These are phyloP conservation scores for Colletotrichum cereale DNA, from an alignment of 2,329 filamentous ascomycete genomes.

Conservation along the genomic window DNA sequence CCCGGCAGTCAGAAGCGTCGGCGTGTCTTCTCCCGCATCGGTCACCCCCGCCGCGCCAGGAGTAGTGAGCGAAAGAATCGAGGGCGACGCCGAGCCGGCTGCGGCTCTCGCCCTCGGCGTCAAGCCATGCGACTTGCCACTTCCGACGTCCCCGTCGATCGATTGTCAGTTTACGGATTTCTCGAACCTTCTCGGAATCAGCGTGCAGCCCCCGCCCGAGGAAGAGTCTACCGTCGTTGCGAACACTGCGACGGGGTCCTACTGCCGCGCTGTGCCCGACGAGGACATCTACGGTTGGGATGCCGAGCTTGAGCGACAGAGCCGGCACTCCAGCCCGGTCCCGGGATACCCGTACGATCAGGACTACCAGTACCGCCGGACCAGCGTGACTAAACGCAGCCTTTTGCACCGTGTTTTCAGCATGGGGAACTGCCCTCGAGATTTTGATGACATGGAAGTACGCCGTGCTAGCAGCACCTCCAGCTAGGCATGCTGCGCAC, in stretches of 20 bases:
- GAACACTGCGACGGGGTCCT: constrained; percentile 48
- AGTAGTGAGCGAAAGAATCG: neutral
- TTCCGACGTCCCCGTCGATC: constrained; percentile 5
- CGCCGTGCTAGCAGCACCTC: constrained; percentile 38
- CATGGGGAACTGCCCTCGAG: constrained; percentile 39
- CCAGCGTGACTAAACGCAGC: constrained; percentile 48
- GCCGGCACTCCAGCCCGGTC: constrained; percentile 15
- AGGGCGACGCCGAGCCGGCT: neutral
- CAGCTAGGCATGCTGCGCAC: too few species aligned
- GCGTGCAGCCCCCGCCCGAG: constrained; percentile 47
- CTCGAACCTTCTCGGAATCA: constrained; percentile 55
- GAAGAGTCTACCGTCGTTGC: constrained; percentile 44
- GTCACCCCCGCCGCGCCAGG: neutral
- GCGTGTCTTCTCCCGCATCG: neutral
- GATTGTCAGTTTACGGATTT: constrained; percentile 48
- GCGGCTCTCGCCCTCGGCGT: neutral
- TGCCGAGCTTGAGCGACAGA: constrained; percentile 57
- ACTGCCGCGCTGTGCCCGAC: constrained; percentile 46
- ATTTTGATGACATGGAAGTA: constrained; percentile 18
- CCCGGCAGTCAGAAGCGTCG: constrained; percentile 40
- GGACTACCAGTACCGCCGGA: constrained; percentile 46
- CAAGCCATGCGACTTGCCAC: constrained; percentile 16
- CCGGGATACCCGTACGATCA: constrained; percentile 29
- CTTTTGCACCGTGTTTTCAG: constrained; percentile 58
- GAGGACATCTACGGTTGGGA: constrained; percentile 68